Evolutionary conservation across 306 rosid species (phyloP).

Genomic region (Ceratonia siliqua): DNA sequence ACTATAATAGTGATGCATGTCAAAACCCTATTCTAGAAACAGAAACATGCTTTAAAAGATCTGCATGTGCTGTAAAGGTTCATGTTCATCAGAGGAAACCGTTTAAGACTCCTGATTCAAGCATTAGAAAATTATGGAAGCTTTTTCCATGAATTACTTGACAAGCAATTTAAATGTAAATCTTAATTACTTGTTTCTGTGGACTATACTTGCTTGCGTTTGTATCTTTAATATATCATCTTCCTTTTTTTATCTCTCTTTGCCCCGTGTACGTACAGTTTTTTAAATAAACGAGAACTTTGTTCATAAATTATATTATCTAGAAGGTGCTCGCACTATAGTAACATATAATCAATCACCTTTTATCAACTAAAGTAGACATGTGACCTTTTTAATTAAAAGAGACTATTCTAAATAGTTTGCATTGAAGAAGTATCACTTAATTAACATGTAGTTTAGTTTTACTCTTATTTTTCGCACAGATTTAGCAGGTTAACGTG

Average conservation of each 20-base stretch:
- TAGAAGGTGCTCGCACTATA: slow-evolving; percentile 2
- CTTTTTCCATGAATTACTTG: slow-evolving; percentile 1
- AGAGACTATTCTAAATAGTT: not conserved
- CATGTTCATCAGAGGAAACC: no score
- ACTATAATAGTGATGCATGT: not conserved
- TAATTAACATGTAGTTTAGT: not conserved
- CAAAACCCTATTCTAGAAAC: not conserved
- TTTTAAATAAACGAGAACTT: slow-evolving; percentile 28
- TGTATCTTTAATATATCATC: not conserved
- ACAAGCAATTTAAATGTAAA: slow-evolving; percentile 8
- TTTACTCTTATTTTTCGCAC: not conserved
- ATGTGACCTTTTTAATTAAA: not conserved
- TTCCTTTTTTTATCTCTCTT: not conserved
- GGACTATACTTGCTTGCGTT: not conserved
- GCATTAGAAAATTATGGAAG: not conserved
- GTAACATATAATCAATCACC: not conserved
- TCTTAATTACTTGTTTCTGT: slow-evolving; percentile 25
- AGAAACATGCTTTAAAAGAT: slow-evolving; percentile 27
- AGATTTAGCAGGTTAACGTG: not conserved
- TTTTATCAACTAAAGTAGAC: slow-evolving; percentile 25
- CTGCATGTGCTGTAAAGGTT: not conserved
- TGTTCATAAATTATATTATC: slow-evolving; percentile 29
- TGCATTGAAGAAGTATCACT: no score
- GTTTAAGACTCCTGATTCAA: slow-evolving; percentile 18
- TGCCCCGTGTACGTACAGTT: no score